phyloP scores from a whole-genome alignment of 176 grass and related monocot genomes.

The Oryza brachyantha region DNA sequence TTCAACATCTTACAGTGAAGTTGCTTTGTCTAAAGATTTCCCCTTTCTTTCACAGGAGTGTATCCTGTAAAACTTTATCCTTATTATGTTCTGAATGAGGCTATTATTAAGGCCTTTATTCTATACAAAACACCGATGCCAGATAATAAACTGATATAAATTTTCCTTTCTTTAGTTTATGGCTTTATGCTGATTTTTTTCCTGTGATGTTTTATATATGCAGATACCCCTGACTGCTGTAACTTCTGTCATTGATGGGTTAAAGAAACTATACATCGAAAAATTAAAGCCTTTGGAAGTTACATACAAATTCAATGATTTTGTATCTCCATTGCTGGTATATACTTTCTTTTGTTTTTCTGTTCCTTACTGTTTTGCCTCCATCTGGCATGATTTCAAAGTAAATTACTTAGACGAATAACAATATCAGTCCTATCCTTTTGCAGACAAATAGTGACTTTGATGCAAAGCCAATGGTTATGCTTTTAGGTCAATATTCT shows the following conservation, averaged over 20 bases:
- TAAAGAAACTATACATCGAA: conserved; percentile 89
- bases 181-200: conserved; percentile 36
- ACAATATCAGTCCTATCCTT: background rate
- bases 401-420: conserved; percentile 8
- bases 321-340: conserved; percentile 87
- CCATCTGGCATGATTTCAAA: conserved; percentile 11
- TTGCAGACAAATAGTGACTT: conserved; percentile 95
- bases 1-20: background rate
- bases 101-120: too few species aligned
- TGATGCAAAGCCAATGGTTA: conserved; percentile 99
- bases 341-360: conserved; percentile 1
- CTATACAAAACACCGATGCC: background rate
- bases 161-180: background rate
- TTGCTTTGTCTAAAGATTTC: background rate
- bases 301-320: conserved; percentile 96
- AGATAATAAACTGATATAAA: background rate
- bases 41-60: background rate
- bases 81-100: background rate
- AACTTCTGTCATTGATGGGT: conserved; percentile 91
- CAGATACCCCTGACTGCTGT: conserved; percentile 92
- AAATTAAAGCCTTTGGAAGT: conserved; percentile 98
- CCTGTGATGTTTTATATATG: conserved; percentile 25
- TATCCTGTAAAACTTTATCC: background rate
- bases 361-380: background rate
- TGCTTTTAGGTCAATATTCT: conserved; percentile 99